These are phyloP conservation scores for Periglandula ipomoeae DNA, from an alignment of 2,329 filamentous ascomycete genomes.

Conservation along the genomic window DNA sequence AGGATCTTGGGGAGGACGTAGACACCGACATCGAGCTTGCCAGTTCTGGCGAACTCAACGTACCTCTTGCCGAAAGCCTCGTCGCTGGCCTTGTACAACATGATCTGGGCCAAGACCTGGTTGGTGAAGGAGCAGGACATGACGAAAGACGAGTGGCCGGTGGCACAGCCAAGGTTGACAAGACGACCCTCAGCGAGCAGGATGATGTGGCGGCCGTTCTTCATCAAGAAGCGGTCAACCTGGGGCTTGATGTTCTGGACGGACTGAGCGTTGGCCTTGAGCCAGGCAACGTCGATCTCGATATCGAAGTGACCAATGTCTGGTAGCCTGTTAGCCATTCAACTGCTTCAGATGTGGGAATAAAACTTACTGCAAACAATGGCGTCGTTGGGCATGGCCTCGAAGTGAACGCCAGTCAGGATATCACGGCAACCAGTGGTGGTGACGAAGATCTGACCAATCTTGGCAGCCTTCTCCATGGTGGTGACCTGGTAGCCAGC, in stretches of 20 bases:
- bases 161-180: slow-evolving; percentile 98
- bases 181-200: slow-evolving; percentile 97
- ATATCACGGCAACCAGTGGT: slow-evolving; percentile 99
- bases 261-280: slow-evolving; percentile 91
- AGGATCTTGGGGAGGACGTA: slow-evolving; percentile 96
- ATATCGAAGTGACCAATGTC: slow-evolving; percentile 99
- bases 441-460: slow-evolving; percentile 97
- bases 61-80: slow-evolving; percentile 86
- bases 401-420: slow-evolving; percentile 83
- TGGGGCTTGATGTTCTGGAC: slow-evolving; percentile 99
- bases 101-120: slow-evolving; percentile 99
- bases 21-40: slow-evolving; percentile 79
- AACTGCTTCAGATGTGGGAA: neutral
- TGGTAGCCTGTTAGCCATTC: slow-evolving; percentile 10
- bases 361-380: slow-evolving; percentile 80
- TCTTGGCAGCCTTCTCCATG: slow-evolving; percentile 88
- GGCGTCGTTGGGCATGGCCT: slow-evolving; percentile 92
- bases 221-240: slow-evolving; percentile 95
- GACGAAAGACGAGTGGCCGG: slow-evolving; percentile 97
- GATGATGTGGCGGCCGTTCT: slow-evolving; percentile 92
- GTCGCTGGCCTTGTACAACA: slow-evolving; percentile 90
- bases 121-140: slow-evolving; percentile 99
- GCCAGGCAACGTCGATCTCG: slow-evolving; percentile 99
- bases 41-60: slow-evolving; percentile 86
- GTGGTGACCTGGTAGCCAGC: slow-evolving; percentile 94